Evolutionary conservation across 2,329 filamentous ascomycete genomes (phyloP), one percentile per base, ranked within the genome.

Genomic region (Blastomyces emzantsi): DNA sequence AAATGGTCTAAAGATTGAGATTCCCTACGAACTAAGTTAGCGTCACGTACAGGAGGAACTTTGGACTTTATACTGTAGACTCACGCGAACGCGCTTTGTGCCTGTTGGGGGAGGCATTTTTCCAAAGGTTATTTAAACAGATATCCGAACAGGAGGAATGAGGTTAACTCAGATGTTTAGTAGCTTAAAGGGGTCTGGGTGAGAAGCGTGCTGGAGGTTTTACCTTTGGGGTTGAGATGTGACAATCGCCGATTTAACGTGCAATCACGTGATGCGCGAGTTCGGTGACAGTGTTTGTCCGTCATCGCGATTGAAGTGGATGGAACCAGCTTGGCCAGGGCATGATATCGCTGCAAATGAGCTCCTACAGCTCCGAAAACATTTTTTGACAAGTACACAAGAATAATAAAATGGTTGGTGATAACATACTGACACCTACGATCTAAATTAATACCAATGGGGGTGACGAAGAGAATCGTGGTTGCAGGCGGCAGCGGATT

Each of bases 401-500:
- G 43, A 19, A 15, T 28, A 43, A 22, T n/a, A 41, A 41, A 60
- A 51, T 47, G 19, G 22, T 60, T 19, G 22, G 57, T 45, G 43
- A 30, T 28, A 30, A 19, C 47, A 33, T 28, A 25, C 25, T 60
- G 7, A 28, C 19, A 9, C 22, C 7, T 43, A 43, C 55, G 36
- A 15, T 43, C 11, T 43, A 58, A 43, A 7, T 58, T 17, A 22
- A 28, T 33, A n/a, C 25, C 19, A 28, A 47, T 60, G 60, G n/a
- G 83, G 67, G 82, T 83, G 60, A 80, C 85, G 64, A 96, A 92
- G 79, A 88, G 86, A 77, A 81, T 99, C 54, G 87, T 97, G 52
- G 92, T 99, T 62, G 95, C 90, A 69, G 94, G 94, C 69, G 93
- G 93, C 65, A 97, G 90, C 76, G 93, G 94, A 43, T 99, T 97